Evolutionary conservation across 2,329 filamentous ascomycete genomes (phyloP), one percentile per base, ranked within the genome.

Genomic region (Ilyonectria sp.): DNA sequence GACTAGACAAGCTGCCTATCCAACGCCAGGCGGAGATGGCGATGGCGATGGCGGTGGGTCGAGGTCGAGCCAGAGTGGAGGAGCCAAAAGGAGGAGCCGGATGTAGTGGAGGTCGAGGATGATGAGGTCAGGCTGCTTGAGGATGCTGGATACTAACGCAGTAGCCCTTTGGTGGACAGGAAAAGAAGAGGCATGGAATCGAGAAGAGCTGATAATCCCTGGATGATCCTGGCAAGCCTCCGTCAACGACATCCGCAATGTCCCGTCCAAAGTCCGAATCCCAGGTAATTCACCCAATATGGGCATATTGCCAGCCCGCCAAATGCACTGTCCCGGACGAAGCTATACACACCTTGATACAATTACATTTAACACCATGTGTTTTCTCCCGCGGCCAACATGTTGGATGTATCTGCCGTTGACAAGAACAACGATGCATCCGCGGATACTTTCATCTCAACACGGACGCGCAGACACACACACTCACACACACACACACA

Each of bases 31-130:
- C 59, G 65, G 61, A 71, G 57, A 71, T 59, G 69, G 64, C 67
- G 69, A 71, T 67, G 68, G 61, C 57, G 69, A 65, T 65, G 52
- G 60, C 53, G 69, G 72, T 74, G 72, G 72, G 72, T 68, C 64
- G 46, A 23, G 47, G 58, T 62, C 47, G 60, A 69, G 57, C 57
- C 66, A 56, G 43, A 61, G 67, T 65, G 63, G 70, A 71, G 68
- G 69, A 53, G 47, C 35, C 53, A 37, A 43, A 50, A 55, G 62
- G 62, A 62, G 63, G 63, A 69, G 57, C 63, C 63, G 63, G 58
- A 70, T 59, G 69, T 60, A 43, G 68, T 63, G 68, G 69, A 67
- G 63, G 44, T 63, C 66, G 69, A 67, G 63, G 44, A 29, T 60
- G 66, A 69, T 70, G 67, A 70, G 63, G 69, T 69, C 69, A 67